These are phyloP conservation scores for Cyberlindnera euphorbiiphila DNA, from an alignment of 805 yeast species.

Conservation along the genomic window DNA sequence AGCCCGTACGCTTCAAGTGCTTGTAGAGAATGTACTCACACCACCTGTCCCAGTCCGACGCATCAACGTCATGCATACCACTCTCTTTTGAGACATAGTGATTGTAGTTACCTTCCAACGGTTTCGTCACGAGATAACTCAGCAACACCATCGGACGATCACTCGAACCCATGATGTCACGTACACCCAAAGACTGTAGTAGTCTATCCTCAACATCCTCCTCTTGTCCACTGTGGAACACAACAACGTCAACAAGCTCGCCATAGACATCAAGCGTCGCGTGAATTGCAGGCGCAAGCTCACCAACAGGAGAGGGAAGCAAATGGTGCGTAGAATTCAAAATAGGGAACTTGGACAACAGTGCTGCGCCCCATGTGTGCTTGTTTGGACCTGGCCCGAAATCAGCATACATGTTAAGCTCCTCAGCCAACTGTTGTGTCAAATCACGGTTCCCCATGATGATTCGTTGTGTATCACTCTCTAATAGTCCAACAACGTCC, in stretches of 20 bases:
- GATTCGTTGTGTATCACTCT: slow-evolving; percentile 89
- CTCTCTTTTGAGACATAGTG: slow-evolving; percentile 81
- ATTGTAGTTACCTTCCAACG: slow-evolving; percentile 85
- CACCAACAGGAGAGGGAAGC: slow-evolving; percentile 96
- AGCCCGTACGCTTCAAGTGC: slow-evolving; percentile 80
- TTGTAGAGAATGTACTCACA: slow-evolving; percentile 93
- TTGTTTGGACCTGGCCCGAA: slow-evolving; percentile 97
- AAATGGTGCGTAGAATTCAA: slow-evolving; percentile 85
- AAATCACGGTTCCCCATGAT: slow-evolving; percentile 95
- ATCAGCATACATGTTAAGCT: slow-evolving; percentile 90
- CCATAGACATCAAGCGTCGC: slow-evolving; percentile 94
- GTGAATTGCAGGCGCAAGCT: slow-evolving; percentile 95
- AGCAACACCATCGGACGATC: slow-evolving; percentile 79
- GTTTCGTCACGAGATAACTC: slow-evolving; percentile 87
- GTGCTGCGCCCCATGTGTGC: slow-evolving; percentile 97
- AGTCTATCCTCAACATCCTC: slow-evolving; percentile 94
- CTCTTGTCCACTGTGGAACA: slow-evolving; percentile 97
- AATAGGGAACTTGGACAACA: slow-evolving; percentile 92
- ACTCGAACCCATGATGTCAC: slow-evolving; percentile 77
- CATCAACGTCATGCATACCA: slow-evolving; percentile 92
- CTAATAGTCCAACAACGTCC: slow-evolving; percentile 87
- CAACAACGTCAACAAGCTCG: slow-evolving; percentile 82
- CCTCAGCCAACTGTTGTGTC: slow-evolving; percentile 88
- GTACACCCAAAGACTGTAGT: slow-evolving; percentile 72
- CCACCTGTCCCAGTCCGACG: slow-evolving; percentile 96